phyloP scores from a whole-genome alignment of 139 green algal species.

The Dunaliella primolecta region DNA sequence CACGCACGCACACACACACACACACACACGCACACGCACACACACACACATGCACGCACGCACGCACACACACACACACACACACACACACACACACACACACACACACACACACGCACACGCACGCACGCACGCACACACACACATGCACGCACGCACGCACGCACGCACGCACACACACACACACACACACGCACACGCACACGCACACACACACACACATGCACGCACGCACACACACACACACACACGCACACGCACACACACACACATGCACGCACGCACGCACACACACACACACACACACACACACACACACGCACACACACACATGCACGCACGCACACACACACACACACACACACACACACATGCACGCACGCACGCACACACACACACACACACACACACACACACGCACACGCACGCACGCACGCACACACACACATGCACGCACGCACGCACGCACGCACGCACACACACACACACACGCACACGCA shows the following conservation, averaged over 20 bases:
- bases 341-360: background rate
- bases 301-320: conserved; percentile 9
- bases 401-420: too few relatives aligned
- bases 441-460: background rate
- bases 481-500: conserved; percentile 13
- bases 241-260: too few relatives aligned
- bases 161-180: conserved; percentile 9
- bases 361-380: conserved; percentile 6
- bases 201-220: background rate
- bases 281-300: background rate
- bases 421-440: too few relatives aligned
- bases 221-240: background rate
- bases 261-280: too few relatives aligned
- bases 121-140: too few relatives aligned
- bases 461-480: conserved; percentile 10
- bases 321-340: conserved; percentile 10
- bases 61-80: too few relatives aligned
- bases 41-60: background rate
- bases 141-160: conserved; percentile 2
- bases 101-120: too few relatives aligned
- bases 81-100: background rate
- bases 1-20: conserved; percentile 13
- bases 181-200: background rate
- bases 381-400: background rate
- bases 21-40: background rate